Base-by-base conservation (phyloP, 2,329 filamentous ascomycete genomes). In the Teratosphaeria gauchensis region DNA sequence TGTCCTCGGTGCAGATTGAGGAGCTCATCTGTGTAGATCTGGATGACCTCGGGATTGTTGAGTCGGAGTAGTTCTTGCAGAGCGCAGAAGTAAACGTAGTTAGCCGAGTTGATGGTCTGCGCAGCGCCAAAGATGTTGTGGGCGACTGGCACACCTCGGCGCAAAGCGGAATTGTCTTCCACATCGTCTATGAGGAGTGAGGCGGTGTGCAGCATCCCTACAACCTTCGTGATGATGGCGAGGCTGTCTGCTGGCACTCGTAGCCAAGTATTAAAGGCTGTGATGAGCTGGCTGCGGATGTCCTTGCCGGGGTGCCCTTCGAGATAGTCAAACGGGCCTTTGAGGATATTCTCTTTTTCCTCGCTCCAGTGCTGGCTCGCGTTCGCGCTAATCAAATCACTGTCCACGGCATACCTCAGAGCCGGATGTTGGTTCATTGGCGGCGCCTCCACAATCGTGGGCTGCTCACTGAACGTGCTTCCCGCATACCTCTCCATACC, bases 31-130 rank as follows among this genome's bases (percentile, higher is more conserved):
- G 87, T 86, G 68, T 88, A 95, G 57, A 92, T 86, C 61, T 79
- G 76, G 59, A 92, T 81, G 8, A 32, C 51, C 11, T 28, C 33
- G 1, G 84, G 83, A 70, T 89, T 90, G 61, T 80, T 77, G 58
- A 95, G 82, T 65, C 82, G 84, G 64, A 86, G 80, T 9, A 95
- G 77, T 73, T 92, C 88, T 65, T 87, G 83, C 54, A 94, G 79
- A 0, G 89, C 90, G 65, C 81, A 79, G 72, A 95, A 94, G 78
- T 94, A 95, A 60, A 92, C 83, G 74, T 95, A 95, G 75, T 95
- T 95, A 63, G 90, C 89, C 55, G 86, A 88, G 74, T 95, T 95
- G 75, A 95, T 94, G 51, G 90, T 94, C 74, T 95, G 90, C 5
- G 90, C 85, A 3, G 87, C 85, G 62, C 90, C 90, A 69, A 92